Conservation (phyloP, 2,329 filamentous ascomycete species). For the Juglanconis oblonga region DNA sequence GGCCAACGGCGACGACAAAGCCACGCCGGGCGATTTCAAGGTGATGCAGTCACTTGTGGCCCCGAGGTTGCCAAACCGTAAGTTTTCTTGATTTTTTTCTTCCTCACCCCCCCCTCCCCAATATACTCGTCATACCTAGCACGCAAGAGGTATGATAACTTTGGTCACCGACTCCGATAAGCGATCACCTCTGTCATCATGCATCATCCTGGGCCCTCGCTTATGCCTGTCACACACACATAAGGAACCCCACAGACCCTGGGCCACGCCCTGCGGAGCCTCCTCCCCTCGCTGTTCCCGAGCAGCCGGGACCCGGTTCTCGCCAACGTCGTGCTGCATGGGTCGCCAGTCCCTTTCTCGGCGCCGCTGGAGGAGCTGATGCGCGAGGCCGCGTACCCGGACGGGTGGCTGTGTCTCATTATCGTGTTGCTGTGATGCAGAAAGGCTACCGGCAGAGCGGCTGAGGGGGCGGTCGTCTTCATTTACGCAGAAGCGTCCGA, state of each 20-base stretch:
- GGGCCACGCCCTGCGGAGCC: conserved; percentile 70
- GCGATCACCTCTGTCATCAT: no score
- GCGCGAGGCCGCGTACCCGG: conserved; percentile 78
- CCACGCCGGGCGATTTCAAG: conserved; percentile 53
- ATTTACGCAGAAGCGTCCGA: no score
- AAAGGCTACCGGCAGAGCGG: no score
- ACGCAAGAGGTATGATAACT: not conserved
- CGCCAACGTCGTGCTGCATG: conserved; percentile 82
- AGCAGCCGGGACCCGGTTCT: conserved; percentile 80
- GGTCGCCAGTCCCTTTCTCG: conserved; percentile 74
- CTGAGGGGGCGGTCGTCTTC: not conserved
- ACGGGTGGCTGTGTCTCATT: conserved; percentile 86
- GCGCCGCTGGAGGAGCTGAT: conserved; percentile 81
- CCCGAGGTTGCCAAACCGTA: conserved; percentile 38
- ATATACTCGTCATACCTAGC: not conserved
- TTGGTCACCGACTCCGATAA: no score
- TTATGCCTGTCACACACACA: not conserved
- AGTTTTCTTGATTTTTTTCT: conserved; percentile 18
- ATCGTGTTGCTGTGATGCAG: conserved; percentile 61
- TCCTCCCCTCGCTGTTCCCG: conserved; percentile 82
- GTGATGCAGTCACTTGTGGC: conserved; percentile 75
- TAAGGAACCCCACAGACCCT: conserved; percentile 47
- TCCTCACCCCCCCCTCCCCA: not conserved
- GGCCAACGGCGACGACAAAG: conserved; percentile 23
- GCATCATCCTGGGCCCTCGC: no score